These are phyloP conservation scores for Fistulifera pelliculosa DNA, from an alignment of 108 stramenopile genomes.

Conservation along the genomic window DNA sequence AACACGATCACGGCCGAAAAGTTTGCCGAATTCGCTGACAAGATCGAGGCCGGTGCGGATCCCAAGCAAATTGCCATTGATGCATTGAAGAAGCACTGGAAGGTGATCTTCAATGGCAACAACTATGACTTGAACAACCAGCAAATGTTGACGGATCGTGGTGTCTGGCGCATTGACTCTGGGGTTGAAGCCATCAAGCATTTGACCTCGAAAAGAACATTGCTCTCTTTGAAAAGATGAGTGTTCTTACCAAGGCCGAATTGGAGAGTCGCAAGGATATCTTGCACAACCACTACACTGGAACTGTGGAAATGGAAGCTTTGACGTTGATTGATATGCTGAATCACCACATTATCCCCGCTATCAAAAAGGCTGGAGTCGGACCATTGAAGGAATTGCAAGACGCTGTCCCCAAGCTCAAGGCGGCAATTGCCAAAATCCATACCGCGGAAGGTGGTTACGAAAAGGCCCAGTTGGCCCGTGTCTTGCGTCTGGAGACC, in stretches of 20 bases:
- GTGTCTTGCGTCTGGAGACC: conserved; percentile 81
- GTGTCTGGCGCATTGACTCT: conserved; percentile 89
- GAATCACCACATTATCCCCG: conserved; percentile 88
- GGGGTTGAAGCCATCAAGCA: conserved; percentile 86
- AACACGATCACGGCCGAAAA: conserved; percentile 90
- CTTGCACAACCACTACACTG: conserved; percentile 88
- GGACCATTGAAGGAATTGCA: conserved; percentile 70
- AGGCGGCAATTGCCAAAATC: conserved; percentile 53
- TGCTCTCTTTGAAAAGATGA: conserved; percentile 85
- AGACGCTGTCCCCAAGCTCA: conserved; percentile 46
- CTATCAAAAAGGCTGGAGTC: conserved; percentile 63
- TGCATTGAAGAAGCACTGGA: conserved; percentile 79
- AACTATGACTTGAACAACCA: conserved; percentile 79
- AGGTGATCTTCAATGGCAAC: conserved; percentile 93
- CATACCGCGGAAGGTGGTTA: conserved; percentile 43
- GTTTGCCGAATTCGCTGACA: conserved; percentile 82
- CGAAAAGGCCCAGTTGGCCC: conserved; percentile 68
- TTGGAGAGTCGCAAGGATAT: conserved; percentile 80
- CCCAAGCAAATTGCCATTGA: conserved; percentile 64
- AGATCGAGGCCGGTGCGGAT: conserved; percentile 75
- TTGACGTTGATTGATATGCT: conserved; percentile 88
- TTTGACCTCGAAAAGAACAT: conserved; percentile 79
- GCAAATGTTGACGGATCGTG: conserved; percentile 78
- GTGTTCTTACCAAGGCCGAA: conserved; percentile 77
- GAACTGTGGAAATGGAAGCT: conserved; percentile 91